These are phyloP conservation scores for Termitomyces sp. DNA, from an alignment of 768 basidiomycete genomes.

Conservation along the genomic window DNA sequence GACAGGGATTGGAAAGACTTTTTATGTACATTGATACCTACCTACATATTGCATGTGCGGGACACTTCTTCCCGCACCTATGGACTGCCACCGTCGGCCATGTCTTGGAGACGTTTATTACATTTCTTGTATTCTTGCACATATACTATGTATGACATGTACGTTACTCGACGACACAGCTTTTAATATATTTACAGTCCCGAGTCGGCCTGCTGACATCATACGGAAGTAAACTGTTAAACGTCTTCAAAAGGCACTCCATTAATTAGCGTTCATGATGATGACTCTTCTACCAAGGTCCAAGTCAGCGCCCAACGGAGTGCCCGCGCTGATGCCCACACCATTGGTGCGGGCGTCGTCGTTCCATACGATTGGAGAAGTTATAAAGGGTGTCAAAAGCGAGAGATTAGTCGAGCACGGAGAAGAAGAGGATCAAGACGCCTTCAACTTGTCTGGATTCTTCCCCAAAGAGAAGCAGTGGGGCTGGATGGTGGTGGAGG, in stretches of 20 bases:
- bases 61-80: conserved; percentile 1
- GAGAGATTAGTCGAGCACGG: neutral
- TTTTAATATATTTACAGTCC: neutral
- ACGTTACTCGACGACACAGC: neutral
- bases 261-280: conserved; percentile 6
- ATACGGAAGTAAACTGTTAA: conserved; percentile 1
- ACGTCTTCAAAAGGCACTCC: neutral
- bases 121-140: conserved; percentile 1
- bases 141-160: conserved; percentile 1
- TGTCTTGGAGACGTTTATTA: conserved; percentile 8
- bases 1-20: neutral
- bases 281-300: conserved; percentile 18
- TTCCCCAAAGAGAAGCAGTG: conserved; percentile 39
- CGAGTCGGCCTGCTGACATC: conserved; percentile 10
- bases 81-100: neutral
- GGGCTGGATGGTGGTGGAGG: conserved; percentile 33
- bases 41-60: neutral
- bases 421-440: conserved; percentile 27
- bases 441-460: conserved; percentile 44
- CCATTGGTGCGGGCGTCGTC: conserved; percentile 17
- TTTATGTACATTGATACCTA: neutral
- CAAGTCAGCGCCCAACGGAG: conserved; percentile 24
- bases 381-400: conserved; percentile 5
- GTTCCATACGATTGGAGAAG: conserved; percentile 12
- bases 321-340: conserved; percentile 9